phyloP scores from a whole-genome alignment of 163 green algal species.

The Scenedesmus sp. region DNA sequence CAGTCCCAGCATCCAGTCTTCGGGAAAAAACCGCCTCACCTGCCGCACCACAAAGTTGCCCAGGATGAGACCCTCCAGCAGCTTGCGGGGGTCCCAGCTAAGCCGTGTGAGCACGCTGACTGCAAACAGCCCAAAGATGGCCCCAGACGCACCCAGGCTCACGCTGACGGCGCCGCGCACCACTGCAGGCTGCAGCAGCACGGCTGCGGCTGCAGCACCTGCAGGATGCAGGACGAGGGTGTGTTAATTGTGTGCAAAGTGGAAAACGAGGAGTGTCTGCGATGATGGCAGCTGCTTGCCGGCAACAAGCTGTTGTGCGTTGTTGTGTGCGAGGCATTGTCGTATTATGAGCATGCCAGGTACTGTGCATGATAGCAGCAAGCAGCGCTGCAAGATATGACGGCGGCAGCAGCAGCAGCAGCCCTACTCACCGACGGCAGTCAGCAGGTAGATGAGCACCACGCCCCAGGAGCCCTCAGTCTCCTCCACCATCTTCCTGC shows the following conservation, averaged over 20 bases:
- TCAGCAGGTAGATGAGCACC: slow-evolving; percentile 84
- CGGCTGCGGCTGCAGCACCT: slow-evolving; percentile 44
- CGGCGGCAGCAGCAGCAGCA: not conserved
- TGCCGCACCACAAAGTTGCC: slow-evolving; percentile 91
- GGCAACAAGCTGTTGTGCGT: not conserved
- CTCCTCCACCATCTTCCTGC: slow-evolving; percentile 85
- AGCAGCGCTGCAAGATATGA: not conserved
- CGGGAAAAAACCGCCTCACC: slow-evolving; percentile 35
- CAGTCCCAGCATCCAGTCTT: too few relatives aligned
- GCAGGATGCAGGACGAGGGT: not conserved
- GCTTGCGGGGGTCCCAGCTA: slow-evolving; percentile 75
- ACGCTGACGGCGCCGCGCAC: not conserved
- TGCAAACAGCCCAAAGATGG: slow-evolving; percentile 96
- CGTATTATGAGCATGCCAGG: not conserved
- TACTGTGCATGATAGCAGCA: not conserved
- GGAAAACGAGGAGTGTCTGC: not conserved
- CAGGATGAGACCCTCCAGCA: slow-evolving; percentile 91
- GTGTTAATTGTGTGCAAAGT: not conserved
- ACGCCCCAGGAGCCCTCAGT: slow-evolving; percentile 89
- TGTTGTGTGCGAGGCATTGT: not conserved
- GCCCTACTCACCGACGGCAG: slow-evolving; percentile 70
- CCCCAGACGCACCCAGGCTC: slow-evolving; percentile 85
- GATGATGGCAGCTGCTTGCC: not conserved
- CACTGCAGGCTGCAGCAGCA: slow-evolving; percentile 33
- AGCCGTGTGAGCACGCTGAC: slow-evolving; percentile 88